Evolutionary conservation across 208 protist genomes (phyloP), one percentile per base, ranked within the genome.

Genomic region (Trypanosoma melophagium): DNA sequence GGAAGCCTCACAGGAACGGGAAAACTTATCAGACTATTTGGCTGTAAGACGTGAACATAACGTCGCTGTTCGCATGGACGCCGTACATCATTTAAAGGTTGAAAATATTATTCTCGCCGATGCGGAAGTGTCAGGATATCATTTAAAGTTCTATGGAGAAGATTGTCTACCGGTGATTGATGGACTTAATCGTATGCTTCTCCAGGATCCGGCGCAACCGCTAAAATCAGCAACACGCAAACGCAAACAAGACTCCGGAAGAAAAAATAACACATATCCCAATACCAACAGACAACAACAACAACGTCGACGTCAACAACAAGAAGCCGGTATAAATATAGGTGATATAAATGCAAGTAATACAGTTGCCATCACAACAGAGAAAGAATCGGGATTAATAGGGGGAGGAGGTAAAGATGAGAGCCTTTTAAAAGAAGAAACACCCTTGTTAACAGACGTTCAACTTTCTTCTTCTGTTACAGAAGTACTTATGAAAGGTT

Each of bases 41-140:
- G 70, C 77, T 12, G 51, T 81, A 41, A 81, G 91, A 10, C 74
- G 76, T 56, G 84, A 92, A 68, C 82, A 92, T 73, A 93, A 96
- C 69, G 77, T 72, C 3, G 66, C 80, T 49, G 66, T 84, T n/a
- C 84, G 86, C 14, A 78, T 82, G 57, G 86, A 92, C 60, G 80
- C 86, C 1, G 76, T 79, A 19, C 84, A 86, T 58, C 84, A 92
- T 71, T 67, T 93, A n/a, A 42, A 79, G 47, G 69, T 82, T 40
- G 77, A 90, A 61, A 87, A 88, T 69, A 74, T 96, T 35, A 66
- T 77, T 19, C 35, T 84, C 1, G 91, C 88, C n/a, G 66, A 87
- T 28, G 56, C 66, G 1, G 76, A 84, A 14, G 77, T 74, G 35
- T 87, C 81, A 16, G 81, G 79, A 14, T 90, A 81, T 52, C 81